These are phyloP conservation scores for Ceratobasidium sp. DNA, from an alignment of 1,284 basidiomycete genomes.

Conservation along the genomic window DNA sequence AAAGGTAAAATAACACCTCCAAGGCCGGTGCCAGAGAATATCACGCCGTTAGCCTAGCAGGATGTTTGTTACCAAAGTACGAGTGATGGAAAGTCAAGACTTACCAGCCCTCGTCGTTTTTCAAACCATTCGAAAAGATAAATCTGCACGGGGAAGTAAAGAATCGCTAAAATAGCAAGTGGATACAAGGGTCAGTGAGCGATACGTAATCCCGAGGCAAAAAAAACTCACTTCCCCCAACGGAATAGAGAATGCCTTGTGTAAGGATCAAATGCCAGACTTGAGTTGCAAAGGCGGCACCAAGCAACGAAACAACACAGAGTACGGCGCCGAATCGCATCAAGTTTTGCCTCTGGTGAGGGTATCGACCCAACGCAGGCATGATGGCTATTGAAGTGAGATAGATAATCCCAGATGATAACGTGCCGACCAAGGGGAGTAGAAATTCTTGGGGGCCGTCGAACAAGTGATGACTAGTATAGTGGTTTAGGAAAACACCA, in stretches of 20 bases:
- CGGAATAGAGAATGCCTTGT: slow-evolving; percentile 46
- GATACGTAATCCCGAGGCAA: too few species aligned
- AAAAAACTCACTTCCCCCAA: slow-evolving; percentile 45
- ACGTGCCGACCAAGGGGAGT: slow-evolving; percentile 47
- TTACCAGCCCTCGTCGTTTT: slow-evolving; percentile 43
- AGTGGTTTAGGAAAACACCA: slow-evolving; percentile 48
- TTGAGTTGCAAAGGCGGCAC: slow-evolving; percentile 44
- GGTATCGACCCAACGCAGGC: slow-evolving; percentile 44
- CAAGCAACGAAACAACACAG: slow-evolving; percentile 43
- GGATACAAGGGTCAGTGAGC: neutral
- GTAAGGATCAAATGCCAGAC: slow-evolving; percentile 45
- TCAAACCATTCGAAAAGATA: slow-evolving; percentile 44
- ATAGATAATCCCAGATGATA: slow-evolving; percentile 47
- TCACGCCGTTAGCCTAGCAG: slow-evolving; percentile 42
- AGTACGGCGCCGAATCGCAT: slow-evolving; percentile 44
- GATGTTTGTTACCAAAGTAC: neutral
- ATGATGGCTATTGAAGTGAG: slow-evolving; percentile 45
- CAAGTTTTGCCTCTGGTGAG: slow-evolving; percentile 41
- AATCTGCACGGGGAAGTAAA: slow-evolving; percentile 45
- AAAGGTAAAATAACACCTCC: slow-evolving; percentile 46
- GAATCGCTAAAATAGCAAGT: slow-evolving; percentile 28
- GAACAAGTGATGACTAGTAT: slow-evolving; percentile 41
- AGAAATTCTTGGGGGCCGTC: slow-evolving; percentile 35
- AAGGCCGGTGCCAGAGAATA: slow-evolving; percentile 44
- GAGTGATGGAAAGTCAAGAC: neutral